Percentiles rank a stretch among this genome's conserved stretches.
These are phyloP conservation scores for Ogataea populi-albae DNA, from an alignment of 805 yeast genomes.

Conservation along the genomic window DNA sequence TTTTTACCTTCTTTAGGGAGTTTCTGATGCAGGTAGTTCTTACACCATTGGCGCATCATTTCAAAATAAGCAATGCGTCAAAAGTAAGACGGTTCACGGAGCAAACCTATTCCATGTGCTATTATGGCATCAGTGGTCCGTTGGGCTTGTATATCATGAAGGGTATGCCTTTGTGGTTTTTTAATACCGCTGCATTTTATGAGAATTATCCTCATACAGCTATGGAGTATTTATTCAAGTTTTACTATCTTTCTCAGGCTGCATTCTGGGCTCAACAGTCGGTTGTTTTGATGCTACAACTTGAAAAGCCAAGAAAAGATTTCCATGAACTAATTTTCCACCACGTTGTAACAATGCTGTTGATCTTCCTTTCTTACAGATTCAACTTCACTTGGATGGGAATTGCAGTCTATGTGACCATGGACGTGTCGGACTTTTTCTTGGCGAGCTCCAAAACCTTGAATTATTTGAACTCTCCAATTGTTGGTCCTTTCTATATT, in stretches of 20 bases:
- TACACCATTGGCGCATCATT: slow-evolving; percentile 60
- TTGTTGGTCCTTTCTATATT: slow-evolving; percentile 62
- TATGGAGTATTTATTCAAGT: slow-evolving; percentile 67
- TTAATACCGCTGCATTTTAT: slow-evolving; percentile 81
- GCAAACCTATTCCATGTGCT: slow-evolving; percentile 81
- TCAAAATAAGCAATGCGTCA: slow-evolving; percentile 49
- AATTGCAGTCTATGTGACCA: slow-evolving; percentile 80
- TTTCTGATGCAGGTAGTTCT: slow-evolving; percentile 81
- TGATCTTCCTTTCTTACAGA: slow-evolving; percentile 82
- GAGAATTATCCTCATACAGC: slow-evolving; percentile 77
- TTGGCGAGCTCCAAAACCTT: slow-evolving; percentile 80
- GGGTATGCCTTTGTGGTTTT: slow-evolving; percentile 81
- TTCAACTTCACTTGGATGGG: slow-evolving; percentile 98
- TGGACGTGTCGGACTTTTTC: slow-evolving; percentile 94
- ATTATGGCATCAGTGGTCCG: slow-evolving; percentile 79
- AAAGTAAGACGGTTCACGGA: slow-evolving; percentile 85
- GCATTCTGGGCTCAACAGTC: slow-evolving; percentile 98
- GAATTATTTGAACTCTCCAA: slow-evolving; percentile 72
- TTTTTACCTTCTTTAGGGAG: slow-evolving; percentile 89
- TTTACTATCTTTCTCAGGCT: slow-evolving; percentile 87
- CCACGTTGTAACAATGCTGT: slow-evolving; percentile 85
- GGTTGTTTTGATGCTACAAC: slow-evolving; percentile 71
- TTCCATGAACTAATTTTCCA: slow-evolving; percentile 88
- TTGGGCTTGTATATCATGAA: slow-evolving; percentile 88
- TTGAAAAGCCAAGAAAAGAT: slow-evolving; percentile 95